These are phyloP conservation scores for Aureobasidium sp. DNA, from an alignment of 2,329 filamentous ascomycete species.

Conservation along the genomic window DNA sequence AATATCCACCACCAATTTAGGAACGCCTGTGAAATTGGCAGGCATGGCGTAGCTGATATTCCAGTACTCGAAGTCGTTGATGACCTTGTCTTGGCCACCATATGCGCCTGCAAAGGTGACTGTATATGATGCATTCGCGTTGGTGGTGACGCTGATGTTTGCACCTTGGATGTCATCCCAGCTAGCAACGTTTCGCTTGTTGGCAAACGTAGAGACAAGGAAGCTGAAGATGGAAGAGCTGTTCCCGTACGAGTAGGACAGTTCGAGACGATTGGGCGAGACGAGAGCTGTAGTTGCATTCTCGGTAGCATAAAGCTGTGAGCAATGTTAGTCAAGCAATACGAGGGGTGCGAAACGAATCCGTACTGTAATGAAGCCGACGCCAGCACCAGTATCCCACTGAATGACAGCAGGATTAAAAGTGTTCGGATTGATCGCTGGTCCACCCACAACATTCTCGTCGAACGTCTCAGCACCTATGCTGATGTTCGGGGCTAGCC, in stretches of 20 bases:
- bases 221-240: conserved; percentile 42
- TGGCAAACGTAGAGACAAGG: conserved; percentile 39
- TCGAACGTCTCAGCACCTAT: conserved; percentile 53
- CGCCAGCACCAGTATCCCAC: conserved; percentile 40
- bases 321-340: background rate
- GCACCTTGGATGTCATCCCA: conserved; percentile 44
- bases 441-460: conserved; percentile 48
- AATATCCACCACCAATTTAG: background rate
- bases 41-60: conserved; percentile 30
- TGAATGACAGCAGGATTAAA: conserved; percentile 55
- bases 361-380: conserved; percentile 24
- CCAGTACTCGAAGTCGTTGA: conserved; percentile 36
- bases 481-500: conserved; percentile 47
- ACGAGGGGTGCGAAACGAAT: too few species aligned
- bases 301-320: conserved; percentile 32
- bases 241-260: conserved; percentile 48
- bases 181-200: conserved; percentile 34
- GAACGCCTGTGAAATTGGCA: background rate
- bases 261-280: conserved; percentile 32
- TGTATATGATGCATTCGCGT: conserved; percentile 32
- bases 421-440: conserved; percentile 40
- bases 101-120: conserved; percentile 38
- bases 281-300: conserved; percentile 35
- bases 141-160: conserved; percentile 37
- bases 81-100: conserved; percentile 28